Percentiles rank a stretch among this genome's conserved stretches.
Conservation (phyloP, 1,284 basidiomycete species). For the Ceratorhiza oryzae-sativae region DNA sequence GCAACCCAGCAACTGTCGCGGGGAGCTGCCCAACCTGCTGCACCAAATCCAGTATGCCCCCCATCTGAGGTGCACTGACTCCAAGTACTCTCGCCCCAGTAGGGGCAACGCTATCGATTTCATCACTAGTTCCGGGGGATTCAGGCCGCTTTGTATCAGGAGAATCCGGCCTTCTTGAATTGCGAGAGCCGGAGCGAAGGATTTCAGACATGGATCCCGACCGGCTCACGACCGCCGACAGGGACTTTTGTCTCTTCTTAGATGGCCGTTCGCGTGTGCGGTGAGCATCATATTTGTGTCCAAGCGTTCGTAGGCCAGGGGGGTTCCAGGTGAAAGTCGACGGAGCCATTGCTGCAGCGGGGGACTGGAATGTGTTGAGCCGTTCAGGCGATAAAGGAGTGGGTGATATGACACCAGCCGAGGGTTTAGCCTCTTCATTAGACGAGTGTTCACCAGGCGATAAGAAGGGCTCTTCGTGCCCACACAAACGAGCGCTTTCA, state of each 20-base stretch:
- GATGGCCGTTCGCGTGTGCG: background rate
- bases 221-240: conserved; percentile 6
- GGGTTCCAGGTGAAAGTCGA: conserved; percentile 23
- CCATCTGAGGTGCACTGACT: background rate
- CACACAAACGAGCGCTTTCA: conserved; percentile 31
- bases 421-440: background rate
- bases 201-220: conserved; percentile 13
- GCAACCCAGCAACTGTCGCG: background rate
- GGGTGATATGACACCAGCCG: background rate
- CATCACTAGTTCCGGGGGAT: background rate
- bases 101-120: background rate
- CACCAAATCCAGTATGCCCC: conserved; percentile 6
- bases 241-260: background rate
- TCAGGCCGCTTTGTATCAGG: background rate
- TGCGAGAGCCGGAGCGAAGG: conserved; percentile 12
- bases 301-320: background rate
- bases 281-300: conserved; percentile 11
- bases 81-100: background rate
- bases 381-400: conserved; percentile 8
- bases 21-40: conserved; percentile 27
- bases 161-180: too few relatives aligned
- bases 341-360: conserved; percentile 21
- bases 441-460: background rate
- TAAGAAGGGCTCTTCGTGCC: conserved; percentile 25
- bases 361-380: conserved; percentile 28